Conservation (phyloP, 2,329 filamentous ascomycete species). For the Colletotrichum aenigma region DNA sequence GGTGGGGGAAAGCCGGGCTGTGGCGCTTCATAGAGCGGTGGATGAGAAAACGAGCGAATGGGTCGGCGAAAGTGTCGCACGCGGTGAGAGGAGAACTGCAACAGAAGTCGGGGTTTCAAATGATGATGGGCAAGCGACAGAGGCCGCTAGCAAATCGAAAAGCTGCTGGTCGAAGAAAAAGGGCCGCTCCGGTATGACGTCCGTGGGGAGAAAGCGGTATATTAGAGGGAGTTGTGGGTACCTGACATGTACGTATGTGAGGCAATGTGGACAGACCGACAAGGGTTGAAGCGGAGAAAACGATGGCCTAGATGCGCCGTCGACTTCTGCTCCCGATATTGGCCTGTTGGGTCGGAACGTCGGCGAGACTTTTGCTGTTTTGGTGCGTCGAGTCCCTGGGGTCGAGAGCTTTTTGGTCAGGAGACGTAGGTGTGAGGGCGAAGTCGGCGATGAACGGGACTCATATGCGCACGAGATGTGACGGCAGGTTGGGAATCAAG, state of each 20-base stretch:
- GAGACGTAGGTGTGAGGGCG: not conserved
- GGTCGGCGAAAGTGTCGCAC: conserved; percentile 7
- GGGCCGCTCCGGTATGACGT: conserved; percentile 14
- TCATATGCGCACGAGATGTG: not conserved
- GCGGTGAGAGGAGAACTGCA: not conserved
- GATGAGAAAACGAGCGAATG: conserved; percentile 14
- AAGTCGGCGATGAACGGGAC: not conserved
- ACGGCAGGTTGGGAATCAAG: not conserved
- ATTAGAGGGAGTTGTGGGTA: conserved; percentile 19
- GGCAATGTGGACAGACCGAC: conserved; percentile 11
- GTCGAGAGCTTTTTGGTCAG: not conserved
- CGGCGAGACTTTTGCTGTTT: not conserved
- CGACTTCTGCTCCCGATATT: not conserved
- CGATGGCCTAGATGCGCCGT: conserved; percentile 10
- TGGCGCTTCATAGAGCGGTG: conserved; percentile 15
- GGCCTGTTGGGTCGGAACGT: not conserved
- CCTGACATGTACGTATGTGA: conserved; percentile 12
- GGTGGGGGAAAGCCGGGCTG: conserved; percentile 21
- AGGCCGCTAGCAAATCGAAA: conserved; percentile 10
- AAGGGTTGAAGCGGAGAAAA: conserved; percentile 9
- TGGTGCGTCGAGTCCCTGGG: not conserved
- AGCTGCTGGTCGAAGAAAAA: not conserved
- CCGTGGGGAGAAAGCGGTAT: conserved; percentile 19
- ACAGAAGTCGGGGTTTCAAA: not conserved
- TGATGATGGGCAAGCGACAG: conserved; percentile 5